Evolutionary conservation across 2,329 filamentous ascomycete species (phyloP).

Genomic region (Aspergillus quadrilineatus): DNA sequence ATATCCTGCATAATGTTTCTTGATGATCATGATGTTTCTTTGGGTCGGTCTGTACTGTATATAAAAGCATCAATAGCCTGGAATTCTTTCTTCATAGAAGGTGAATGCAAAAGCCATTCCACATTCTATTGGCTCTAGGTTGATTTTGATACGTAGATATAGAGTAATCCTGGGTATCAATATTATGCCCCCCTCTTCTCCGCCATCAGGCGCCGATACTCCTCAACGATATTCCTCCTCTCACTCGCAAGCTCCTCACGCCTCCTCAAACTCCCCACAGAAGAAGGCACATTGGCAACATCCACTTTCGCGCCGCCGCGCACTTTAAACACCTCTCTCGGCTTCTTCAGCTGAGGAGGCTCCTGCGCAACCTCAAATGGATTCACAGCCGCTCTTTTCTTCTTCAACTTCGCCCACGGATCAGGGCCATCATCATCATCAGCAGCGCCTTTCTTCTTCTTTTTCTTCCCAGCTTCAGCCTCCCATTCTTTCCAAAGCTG

Average conservation of each 20-base stretch:
- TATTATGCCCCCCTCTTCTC: conserved; percentile 42
- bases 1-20: neutral
- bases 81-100: conserved; percentile 7
- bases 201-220: conserved; percentile 70
- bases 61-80: conserved; percentile 14
- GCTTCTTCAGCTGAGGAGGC: conserved; percentile 69
- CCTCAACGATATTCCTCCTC: conserved; percentile 68
- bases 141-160: neutral
- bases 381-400: conserved; percentile 39
- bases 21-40: conserved; percentile 18
- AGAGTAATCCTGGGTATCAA: neutral
- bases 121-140: neutral
- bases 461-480: conserved; percentile 53
- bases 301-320: conserved; percentile 64
- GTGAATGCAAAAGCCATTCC: conserved; percentile 6
- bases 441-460: conserved; percentile 43
- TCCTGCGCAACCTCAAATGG: conserved; percentile 63
- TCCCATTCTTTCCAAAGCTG: conserved; percentile 65
- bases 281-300: conserved; percentile 67
- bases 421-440: conserved; percentile 61
- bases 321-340: conserved; percentile 64
- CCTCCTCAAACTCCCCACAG: conserved; percentile 68
- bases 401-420: conserved; percentile 74
- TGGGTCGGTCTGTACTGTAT: conserved; percentile 10
- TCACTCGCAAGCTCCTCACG: conserved; percentile 71